A percentile compares a stretch with the other conserved stretches of the same genome.
Conservation (phyloP, 2,329 filamentous ascomycete species). For the Nothomitra cinnamomea region DNA sequence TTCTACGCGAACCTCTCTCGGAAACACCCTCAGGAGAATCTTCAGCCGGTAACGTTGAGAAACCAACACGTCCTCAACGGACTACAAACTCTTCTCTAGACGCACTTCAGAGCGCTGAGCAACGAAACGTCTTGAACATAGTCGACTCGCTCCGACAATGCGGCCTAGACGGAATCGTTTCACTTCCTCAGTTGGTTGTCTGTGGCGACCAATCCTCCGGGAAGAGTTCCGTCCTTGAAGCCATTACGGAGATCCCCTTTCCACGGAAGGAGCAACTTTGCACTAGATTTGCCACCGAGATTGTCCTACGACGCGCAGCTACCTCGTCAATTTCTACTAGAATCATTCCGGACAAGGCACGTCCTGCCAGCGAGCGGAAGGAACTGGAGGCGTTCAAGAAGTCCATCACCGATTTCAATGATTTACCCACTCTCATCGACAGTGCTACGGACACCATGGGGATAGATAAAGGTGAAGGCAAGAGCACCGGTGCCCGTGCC, state of each 20-base stretch:
- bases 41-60: neutral
- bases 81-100: neutral
- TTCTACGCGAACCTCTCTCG: too few species aligned
- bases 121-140: conserved; percentile 33
- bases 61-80: neutral
- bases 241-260: conserved; percentile 43
- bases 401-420: conserved; percentile 13
- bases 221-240: conserved; percentile 33
- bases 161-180: conserved; percentile 32
- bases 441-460: conserved; percentile 29
- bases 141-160: conserved; percentile 36
- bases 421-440: conserved; percentile 16
- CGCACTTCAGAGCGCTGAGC: conserved; percentile 5
- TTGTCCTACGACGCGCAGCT: conserved; percentile 33
- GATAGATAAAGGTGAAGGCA: neutral
- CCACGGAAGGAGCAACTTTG: conserved; percentile 42
- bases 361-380: conserved; percentile 30
- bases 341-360: conserved; percentile 36
- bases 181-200: conserved; percentile 44
- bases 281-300: conserved; percentile 45
- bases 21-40: neutral
- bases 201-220: conserved; percentile 48
- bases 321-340: conserved; percentile 30
- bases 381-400: conserved; percentile 27
- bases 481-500: neutral